Percentiles rank a stretch among this genome's conserved stretches.
These are phyloP conservation scores for Cyclaneusma minus DNA, from an alignment of 2,329 filamentous ascomycete species.

Conservation along the genomic window DNA sequence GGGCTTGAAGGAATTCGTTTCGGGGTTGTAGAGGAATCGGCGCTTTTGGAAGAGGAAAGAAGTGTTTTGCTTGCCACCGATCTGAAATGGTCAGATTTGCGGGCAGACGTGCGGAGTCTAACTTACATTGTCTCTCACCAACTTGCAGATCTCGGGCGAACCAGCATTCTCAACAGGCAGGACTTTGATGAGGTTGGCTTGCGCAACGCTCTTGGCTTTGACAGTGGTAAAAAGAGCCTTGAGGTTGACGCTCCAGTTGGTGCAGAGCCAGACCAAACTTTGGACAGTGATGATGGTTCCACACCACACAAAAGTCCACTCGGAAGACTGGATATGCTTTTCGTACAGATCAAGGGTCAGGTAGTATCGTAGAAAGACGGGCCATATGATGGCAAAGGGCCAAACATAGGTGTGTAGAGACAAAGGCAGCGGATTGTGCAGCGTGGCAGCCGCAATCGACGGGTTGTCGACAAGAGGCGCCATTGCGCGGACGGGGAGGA, in stretches of 20 bases:
- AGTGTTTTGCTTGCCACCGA: slow-evolving; percentile 56
- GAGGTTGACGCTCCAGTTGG: slow-evolving; percentile 91
- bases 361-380: slow-evolving; percentile 78
- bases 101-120: slow-evolving; percentile 7
- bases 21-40: slow-evolving; percentile 71
- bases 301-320: slow-evolving; percentile 96
- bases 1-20: slow-evolving; percentile 62
- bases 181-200: slow-evolving; percentile 81
- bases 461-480: slow-evolving; percentile 78
- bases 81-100: slow-evolving; percentile 24
- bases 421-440: slow-evolving; percentile 73
- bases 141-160: slow-evolving; percentile 68
- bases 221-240: slow-evolving; percentile 68
- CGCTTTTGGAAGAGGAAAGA: slow-evolving; percentile 98
- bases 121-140: slow-evolving; percentile 58
- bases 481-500: slow-evolving; percentile 26
- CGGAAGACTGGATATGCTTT: slow-evolving; percentile 77
- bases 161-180: slow-evolving; percentile 83
- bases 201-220: slow-evolving; percentile 50
- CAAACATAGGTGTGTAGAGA: slow-evolving; percentile 79
- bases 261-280: slow-evolving; percentile 83
- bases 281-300: slow-evolving; percentile 79
- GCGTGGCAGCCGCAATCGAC: slow-evolving; percentile 75
- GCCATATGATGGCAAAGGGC: slow-evolving; percentile 88
- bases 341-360: slow-evolving; percentile 73